These are phyloP conservation scores for Pseudisothecium myosuroides DNA, from an alignment of 225 moss, liverwort and hornwort genomes.

Conservation along the genomic window DNA sequence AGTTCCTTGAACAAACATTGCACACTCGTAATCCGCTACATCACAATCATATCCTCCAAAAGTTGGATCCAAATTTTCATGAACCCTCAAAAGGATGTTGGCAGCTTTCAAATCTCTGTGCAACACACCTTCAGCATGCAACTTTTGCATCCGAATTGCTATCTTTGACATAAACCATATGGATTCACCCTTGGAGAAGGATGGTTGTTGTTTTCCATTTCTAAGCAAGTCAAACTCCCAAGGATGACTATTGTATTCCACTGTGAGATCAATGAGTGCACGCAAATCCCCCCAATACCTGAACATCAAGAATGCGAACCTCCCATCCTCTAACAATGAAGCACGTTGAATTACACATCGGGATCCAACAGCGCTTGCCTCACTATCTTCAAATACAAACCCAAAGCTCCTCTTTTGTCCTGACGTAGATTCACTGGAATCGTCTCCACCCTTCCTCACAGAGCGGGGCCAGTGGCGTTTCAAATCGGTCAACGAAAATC, in stretches of 20 bases:
- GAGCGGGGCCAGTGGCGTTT: not conserved
- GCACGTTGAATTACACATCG: accelerated
- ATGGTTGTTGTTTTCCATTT: too few species aligned
- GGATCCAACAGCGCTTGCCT: accelerated
- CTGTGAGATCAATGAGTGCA: not conserved
- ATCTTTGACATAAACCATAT: accelerated
- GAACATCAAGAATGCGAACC: not conserved
- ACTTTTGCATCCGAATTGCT: not conserved
- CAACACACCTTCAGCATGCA: not conserved
- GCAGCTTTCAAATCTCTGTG: not conserved
- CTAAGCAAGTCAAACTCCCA: not conserved
- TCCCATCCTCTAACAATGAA: not conserved
- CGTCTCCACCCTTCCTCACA: not conserved
- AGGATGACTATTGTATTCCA: accelerated
- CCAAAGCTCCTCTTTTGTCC: not conserved
- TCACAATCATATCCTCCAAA: accelerated
- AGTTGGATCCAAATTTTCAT: too few species aligned
- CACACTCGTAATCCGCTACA: not conserved
- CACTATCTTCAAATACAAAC: not conserved
- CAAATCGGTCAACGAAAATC: not conserved
- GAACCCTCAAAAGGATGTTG: not conserved
- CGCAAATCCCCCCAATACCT: not conserved
- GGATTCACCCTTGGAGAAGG: accelerated
- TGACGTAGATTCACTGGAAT: not conserved
- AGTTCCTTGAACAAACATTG: not conserved